These are phyloP conservation scores for Chrysophaeum taylorii DNA, from an alignment of 352 stramenopile genomes.

Conservation along the genomic window DNA sequence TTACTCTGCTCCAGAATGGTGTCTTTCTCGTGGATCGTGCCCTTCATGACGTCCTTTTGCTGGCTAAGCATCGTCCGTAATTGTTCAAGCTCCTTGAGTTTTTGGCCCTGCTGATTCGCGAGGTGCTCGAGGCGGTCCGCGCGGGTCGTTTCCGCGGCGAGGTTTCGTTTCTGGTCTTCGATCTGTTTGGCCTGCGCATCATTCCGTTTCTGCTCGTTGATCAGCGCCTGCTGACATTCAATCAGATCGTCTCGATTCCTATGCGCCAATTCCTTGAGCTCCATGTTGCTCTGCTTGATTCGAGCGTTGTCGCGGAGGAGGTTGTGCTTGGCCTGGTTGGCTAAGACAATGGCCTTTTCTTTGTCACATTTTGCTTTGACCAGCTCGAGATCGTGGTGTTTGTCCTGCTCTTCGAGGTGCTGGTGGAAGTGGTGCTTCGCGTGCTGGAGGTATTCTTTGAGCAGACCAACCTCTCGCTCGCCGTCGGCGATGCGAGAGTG, in stretches of 20 bases:
- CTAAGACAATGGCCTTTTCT: too few relatives aligned
- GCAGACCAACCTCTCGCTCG: too few relatives aligned
- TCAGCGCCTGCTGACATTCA: not conserved
- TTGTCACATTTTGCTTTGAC: too few relatives aligned
- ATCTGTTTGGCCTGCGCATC: too few relatives aligned
- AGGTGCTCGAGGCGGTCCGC: not conserved
- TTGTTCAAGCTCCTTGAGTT: not conserved
- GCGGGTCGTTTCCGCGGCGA: not conserved
- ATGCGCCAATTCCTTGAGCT: not conserved
- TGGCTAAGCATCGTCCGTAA: not conserved
- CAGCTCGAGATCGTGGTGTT: not conserved
- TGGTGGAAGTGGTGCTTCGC: not conserved
- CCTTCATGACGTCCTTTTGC: not conserved
- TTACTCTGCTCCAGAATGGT: not conserved
- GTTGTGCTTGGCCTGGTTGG: too few relatives aligned
- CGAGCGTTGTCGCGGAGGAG: not conserved
- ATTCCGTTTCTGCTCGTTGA: too few relatives aligned
- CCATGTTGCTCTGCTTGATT: not conserved
- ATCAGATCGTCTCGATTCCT: not conserved
- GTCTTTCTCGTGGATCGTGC: not conserved
- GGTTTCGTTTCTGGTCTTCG: too few relatives aligned
- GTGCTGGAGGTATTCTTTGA: not conserved
- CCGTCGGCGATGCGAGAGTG: too few relatives aligned
- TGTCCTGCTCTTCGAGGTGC: not conserved
- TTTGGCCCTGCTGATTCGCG: not conserved